A percentile compares a stretch with the other conserved stretches of the same genome.
phyloP scores from a whole-genome alignment of 1,284 basidiomycete genomes.

The Austroboletus olivaceoglutinosus region DNA sequence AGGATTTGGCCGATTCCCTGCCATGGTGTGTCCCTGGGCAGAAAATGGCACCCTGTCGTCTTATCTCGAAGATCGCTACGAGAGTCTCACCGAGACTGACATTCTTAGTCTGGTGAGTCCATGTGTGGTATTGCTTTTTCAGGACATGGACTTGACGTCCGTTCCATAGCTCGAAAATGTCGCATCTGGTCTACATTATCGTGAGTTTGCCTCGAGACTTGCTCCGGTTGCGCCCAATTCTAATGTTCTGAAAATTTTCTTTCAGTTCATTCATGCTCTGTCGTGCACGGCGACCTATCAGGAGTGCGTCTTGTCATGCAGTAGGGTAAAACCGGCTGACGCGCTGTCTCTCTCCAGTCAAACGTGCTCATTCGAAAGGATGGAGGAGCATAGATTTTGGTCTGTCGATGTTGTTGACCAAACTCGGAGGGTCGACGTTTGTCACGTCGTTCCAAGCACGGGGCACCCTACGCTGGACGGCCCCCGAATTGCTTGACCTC shows the following conservation, averaged over 20 bases:
- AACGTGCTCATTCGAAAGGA: slow-evolving; percentile 16
- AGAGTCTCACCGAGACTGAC: no score
- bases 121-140: no score
- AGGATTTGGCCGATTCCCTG: slow-evolving; percentile 21
- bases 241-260: not conserved
- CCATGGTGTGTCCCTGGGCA: slow-evolving; percentile 26
- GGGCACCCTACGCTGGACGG: slow-evolving; percentile 20
- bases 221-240: not conserved
- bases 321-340: not conserved
- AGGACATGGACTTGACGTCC: no score
- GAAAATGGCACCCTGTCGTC: slow-evolving; percentile 20
- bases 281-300: slow-evolving; percentile 20
- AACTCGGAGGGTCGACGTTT: slow-evolving; percentile 14
- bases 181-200: slow-evolving; percentile 22
- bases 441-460: slow-evolving; percentile 10
- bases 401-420: slow-evolving; percentile 17
- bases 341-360: slow-evolving; percentile 10
- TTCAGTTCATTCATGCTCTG: slow-evolving; percentile 22
- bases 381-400: slow-evolving; percentile 17
- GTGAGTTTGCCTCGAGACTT: slow-evolving; percentile 12
- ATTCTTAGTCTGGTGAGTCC: no score
- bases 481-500: slow-evolving; percentile 15
- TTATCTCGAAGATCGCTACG: slow-evolving; percentile 11
- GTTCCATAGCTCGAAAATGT: slow-evolving; percentile 7
- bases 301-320: slow-evolving; percentile 13